Evolutionary conservation across 2,329 filamentous ascomycete species (phyloP), one percentile per base, ranked within the genome.

Genomic region (Trichocomaceae sp.): DNA sequence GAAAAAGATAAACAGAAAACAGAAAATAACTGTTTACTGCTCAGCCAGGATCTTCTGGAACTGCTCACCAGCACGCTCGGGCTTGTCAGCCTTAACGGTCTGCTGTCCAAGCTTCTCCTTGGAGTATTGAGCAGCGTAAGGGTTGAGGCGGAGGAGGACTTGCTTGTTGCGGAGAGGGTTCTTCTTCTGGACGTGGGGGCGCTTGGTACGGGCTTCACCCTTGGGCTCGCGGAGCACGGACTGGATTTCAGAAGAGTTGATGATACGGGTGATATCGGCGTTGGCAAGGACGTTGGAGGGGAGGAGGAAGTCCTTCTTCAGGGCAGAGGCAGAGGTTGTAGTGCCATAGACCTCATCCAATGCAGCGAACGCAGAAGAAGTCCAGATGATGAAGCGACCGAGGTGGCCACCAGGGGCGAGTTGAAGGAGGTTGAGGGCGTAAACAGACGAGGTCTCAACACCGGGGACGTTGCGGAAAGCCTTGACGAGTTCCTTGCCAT

Each of bases 121-220:
- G 67, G 85, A 81, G 79, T 95, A 99, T 61, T 88, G 85, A 68
- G 86, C 82, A 66, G 93, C 92, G 79, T 99, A 99, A 62, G 93
- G 93, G 87, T 99, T 99, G 77, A 99, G 88, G 71, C 93, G 88
- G 74, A 99, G 88, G 78, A 96, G 84, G 66, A 99, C 87, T 84
- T 97, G 93, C 85, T 90, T 95, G 88, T 99, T 99, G 79, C 82
- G 83, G 67, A 99, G 90, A 71, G 93, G 93, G 85, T 99, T 99
- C 91, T 97, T 97, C 90, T 99, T 99, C 85, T 96, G 92, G 66
- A 96, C 90, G 71, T 83, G 79, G 66, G 82, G 79, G 73, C 93
- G 89, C 85, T 96, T 96, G 78, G 90, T 95, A 72, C 85, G 79
- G 72, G 90, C 84, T 67, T 87, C 84, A 68, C 93, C 93, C 83